phyloP scores from a whole-genome alignment of 2,329 filamentous ascomycete species.

The Metarhizium album region DNA sequence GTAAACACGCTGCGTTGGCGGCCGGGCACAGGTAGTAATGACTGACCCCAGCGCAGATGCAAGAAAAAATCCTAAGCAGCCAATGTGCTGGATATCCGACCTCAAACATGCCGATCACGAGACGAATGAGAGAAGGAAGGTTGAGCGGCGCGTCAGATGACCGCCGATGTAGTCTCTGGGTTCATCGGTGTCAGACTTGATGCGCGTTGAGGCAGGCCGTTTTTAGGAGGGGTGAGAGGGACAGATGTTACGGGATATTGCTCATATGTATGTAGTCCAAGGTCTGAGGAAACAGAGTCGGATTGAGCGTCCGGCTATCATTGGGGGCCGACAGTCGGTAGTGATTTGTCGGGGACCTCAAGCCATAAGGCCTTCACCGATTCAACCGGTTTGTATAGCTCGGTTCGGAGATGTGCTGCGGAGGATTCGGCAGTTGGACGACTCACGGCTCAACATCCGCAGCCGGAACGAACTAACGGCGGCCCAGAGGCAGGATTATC shows the following conservation, averaged over 20 bases:
- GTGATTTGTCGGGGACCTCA: neutral
- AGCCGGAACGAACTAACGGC: neutral
- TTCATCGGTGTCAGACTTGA: slow-evolving; percentile 1
- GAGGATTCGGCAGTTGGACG: too few relatives aligned
- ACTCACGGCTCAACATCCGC: neutral
- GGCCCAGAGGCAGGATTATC: too few relatives aligned
- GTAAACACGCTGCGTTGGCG: slow-evolving; percentile 10
- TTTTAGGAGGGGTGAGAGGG: neutral
- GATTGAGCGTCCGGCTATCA: slow-evolving; percentile 6
- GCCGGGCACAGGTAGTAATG: slow-evolving; percentile 13
- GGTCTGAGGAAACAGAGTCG: slow-evolving; percentile 13
- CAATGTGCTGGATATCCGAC: slow-evolving; percentile 19
- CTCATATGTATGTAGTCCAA: slow-evolving; percentile 21
- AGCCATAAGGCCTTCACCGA: too few relatives aligned
- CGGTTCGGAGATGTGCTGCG: too few relatives aligned
- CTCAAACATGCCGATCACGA: slow-evolving; percentile 11
- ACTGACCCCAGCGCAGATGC: slow-evolving; percentile 8
- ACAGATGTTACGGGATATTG: slow-evolving; percentile 17
- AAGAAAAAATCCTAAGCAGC: slow-evolving; percentile 12
- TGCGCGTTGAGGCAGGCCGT: neutral
- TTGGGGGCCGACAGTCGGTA: slow-evolving; percentile 5
- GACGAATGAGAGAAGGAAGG: slow-evolving; percentile 11
- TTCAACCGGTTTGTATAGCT: too few relatives aligned
- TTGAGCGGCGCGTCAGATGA: slow-evolving; percentile 17
- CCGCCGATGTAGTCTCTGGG: slow-evolving; percentile 19